phyloP scores from a whole-genome alignment of 345 rosid genomes.

The Capsella bursapastoris region DNA sequence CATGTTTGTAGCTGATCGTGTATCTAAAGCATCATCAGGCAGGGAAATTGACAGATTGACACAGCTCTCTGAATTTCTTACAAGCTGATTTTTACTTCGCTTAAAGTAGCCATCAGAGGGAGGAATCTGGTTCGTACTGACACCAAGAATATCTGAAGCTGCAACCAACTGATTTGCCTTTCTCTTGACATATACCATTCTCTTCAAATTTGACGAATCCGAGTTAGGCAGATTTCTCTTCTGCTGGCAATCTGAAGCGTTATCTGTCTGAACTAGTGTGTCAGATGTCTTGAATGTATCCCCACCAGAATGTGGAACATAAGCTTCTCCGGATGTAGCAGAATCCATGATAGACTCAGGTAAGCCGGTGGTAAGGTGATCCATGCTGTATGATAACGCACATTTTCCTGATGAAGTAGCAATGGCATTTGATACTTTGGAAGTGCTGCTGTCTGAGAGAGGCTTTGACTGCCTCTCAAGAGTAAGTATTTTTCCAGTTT shows the following conservation, averaged over 20 bases:
- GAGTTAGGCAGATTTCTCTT: slow-evolving; percentile 48
- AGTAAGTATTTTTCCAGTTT: slow-evolving; percentile 47
- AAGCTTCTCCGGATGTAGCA: slow-evolving; percentile 49
- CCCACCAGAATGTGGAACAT: slow-evolving; percentile 47
- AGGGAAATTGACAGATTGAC: slow-evolving; percentile 40
- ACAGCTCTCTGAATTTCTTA: slow-evolving; percentile 65
- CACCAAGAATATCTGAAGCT: slow-evolving; percentile 53
- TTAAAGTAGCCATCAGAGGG: slow-evolving; percentile 76
- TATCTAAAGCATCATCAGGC: slow-evolving; percentile 47
- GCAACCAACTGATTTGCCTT: slow-evolving; percentile 91
- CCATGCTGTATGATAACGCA: slow-evolving; percentile 49
- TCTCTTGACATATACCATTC: slow-evolving; percentile 67
- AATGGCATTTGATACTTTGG: slow-evolving; percentile 49
- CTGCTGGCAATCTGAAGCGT: slow-evolving; percentile 48
- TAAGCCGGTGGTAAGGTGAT: slow-evolving; percentile 46
- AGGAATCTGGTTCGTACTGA: slow-evolving; percentile 46
- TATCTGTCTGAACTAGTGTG: slow-evolving; percentile 48
- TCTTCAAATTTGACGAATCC: slow-evolving; percentile 52
- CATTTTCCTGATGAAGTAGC: slow-evolving; percentile 46
- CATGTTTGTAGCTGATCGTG: slow-evolving; percentile 50
- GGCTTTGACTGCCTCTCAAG: slow-evolving; percentile 67
- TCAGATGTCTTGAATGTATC: slow-evolving; percentile 51
- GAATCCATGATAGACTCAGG: slow-evolving; percentile 52
- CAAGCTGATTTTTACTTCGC: slow-evolving; percentile 81
- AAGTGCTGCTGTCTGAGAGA: slow-evolving; percentile 48